Evolutionary conservation across 257 asterid species (phyloP), one percentile per base, ranked within the genome.

Genomic region (Anisodus acutangulus): DNA sequence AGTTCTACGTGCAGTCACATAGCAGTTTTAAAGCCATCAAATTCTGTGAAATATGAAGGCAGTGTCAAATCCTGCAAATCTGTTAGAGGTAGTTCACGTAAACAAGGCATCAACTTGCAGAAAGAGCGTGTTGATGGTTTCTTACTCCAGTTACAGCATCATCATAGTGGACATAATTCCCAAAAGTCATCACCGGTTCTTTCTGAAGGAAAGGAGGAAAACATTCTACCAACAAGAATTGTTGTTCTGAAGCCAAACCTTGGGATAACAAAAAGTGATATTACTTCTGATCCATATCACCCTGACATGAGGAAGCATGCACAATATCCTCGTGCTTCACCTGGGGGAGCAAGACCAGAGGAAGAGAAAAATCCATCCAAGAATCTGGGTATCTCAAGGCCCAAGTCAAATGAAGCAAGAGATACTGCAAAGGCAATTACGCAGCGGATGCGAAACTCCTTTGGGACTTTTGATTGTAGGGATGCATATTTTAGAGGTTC

Each of bases 241-340:
- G 93, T 93, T 58, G 91, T 94, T 88, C 88, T 94, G 91, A 95
- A 95, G 88, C 98, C 99, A 72, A 91, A 92, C 90, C 87, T 90
- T 66, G 90, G 88, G 78, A 90, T 90, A 83, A 83, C 85, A 83
- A 89, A 83, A 80, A 87, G 63, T 79, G 85, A 85, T n/a, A 83
- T 83, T 83, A 16, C 88, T 82, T 82, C 91, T 70, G 85, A 86
- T 88, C 89, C 90, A 26, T 88, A 82, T 86, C 88, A 41, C 17
- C 78, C 88, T 16, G 82, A 86, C 62, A 57, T 80, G 85, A 88
- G 88, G 91, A 91, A 85, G 83, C 87, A 16, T 58, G 89, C 83
- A 80, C 90, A 84, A 58, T 53, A 81, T 85, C 87, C 71, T 76
- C 85, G 83, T 79, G 82, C 78, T 82, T 87, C 85, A 76, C 69